Evolutionary conservation across 495 filamentous ascomycete genomes (phyloP).

Genomic region (Entonaema liquescens): DNA sequence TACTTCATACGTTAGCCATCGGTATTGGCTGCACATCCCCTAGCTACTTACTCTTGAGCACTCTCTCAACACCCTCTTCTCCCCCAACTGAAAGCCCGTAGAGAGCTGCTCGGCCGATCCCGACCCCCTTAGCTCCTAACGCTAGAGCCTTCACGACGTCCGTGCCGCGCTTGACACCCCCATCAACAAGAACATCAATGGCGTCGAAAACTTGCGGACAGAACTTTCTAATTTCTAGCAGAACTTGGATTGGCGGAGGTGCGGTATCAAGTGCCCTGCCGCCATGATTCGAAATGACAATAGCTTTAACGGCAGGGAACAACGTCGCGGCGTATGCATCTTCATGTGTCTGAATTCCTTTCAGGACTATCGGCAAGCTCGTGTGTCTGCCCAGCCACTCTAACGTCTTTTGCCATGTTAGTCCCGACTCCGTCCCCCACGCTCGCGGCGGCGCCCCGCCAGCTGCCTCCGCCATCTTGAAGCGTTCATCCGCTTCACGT

Average conservation of each 20-base stretch:
- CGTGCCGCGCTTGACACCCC: slow-evolving; percentile 78
- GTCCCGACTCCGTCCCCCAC: slow-evolving; percentile 72
- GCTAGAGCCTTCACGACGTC: slow-evolving; percentile 83
- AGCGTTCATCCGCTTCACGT: slow-evolving; percentile 76
- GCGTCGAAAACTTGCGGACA: slow-evolving; percentile 77
- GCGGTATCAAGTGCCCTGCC: slow-evolving; percentile 79
- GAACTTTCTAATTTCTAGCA: slow-evolving; percentile 81
- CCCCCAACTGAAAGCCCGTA: slow-evolving; percentile 80
- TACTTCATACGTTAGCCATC: slow-evolving; percentile 14
- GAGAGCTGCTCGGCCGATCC: slow-evolving; percentile 75
- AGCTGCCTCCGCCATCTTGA: slow-evolving; percentile 51
- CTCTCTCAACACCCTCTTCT: slow-evolving; percentile 74
- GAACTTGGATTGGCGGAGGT: slow-evolving; percentile 75
- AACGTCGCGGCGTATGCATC: slow-evolving; percentile 75
- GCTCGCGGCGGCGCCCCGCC: slow-evolving; percentile 46
- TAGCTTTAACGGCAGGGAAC: slow-evolving; percentile 71
- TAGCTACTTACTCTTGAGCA: slow-evolving; percentile 74
- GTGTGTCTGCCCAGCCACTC: slow-evolving; percentile 74
- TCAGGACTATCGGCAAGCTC: slow-evolving; percentile 74
- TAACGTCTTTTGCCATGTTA: slow-evolving; percentile 78
- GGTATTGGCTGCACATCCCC: slow-evolving; percentile 35
- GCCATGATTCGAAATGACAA: slow-evolving; percentile 86
- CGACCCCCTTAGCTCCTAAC: slow-evolving; percentile 79
- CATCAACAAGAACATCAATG: slow-evolving; percentile 79
- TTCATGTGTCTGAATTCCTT: slow-evolving; percentile 83